Evolutionary conservation across 257 asterid species (phyloP), one percentile per base, ranked within the genome.

Genomic region (Verbena officinalis): DNA sequence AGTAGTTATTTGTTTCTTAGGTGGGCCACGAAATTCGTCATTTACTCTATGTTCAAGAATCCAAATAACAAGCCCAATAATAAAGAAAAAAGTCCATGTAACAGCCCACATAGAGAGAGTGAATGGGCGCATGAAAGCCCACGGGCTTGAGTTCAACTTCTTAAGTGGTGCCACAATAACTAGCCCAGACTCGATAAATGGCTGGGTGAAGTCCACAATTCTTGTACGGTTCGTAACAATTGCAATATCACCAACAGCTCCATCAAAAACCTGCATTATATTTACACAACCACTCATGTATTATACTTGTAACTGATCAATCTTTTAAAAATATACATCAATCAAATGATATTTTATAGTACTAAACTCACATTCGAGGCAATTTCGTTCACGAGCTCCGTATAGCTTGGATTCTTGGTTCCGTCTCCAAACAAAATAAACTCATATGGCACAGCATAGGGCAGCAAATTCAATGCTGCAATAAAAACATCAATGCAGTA

Each of bases 181-280:
- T 9, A 86, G 79, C 44, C 94, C 88, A 1, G 88, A 86, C 68
- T 79, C 86, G 10, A 80, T 77, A 64, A 72, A 86, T 0, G 94
- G 94, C 71, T 83, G 94, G 27, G 90, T 86, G 16, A 86, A 86
- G 71, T 83, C 94, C 33, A 64, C 87, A 61, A 83, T 71, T 61
- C 62, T 81, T 15, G 86, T 77, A 12, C 94, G 78, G 56, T 75
- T 77, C 0, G 86, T 81, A 16, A 77, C 85, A 44, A 86, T 83
- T 30, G 86, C 81, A 59, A 83, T 79, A 62, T 86, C 94, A 7
- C 94, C 94, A 43, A 83, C 59, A 61, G 78, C 91, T 2, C 83
- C 88, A 65, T 75, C 86, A 68, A 59, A 81, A 9, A 73, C 83
- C 91, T 84, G 65, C 53, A 65, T 12, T 30, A 27, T n/a, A n/a